Evolutionary conservation across 1,284 basidiomycete genomes (phyloP).

Genomic region (Kwoniella shivajii): DNA sequence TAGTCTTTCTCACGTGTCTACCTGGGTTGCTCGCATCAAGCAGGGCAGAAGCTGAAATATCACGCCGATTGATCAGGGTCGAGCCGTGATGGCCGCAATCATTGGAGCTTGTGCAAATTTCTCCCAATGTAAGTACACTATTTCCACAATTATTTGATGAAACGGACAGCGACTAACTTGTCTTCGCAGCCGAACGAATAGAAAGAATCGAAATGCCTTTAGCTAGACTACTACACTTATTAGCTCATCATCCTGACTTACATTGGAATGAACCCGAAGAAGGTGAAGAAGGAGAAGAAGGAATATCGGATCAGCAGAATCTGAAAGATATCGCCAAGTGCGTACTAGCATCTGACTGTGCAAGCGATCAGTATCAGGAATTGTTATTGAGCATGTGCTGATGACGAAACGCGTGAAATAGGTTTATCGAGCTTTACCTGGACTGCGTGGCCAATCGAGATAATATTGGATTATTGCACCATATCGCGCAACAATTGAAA

Average conservation of each 20-base stretch:
- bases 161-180: neutral
- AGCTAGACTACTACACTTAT: constrained; percentile 78
- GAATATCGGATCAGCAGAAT: constrained; percentile 57
- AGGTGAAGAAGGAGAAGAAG: constrained; percentile 21
- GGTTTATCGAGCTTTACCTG: constrained; percentile 88
- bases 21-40: too few species aligned
- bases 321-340: constrained; percentile 73
- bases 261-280: constrained; percentile 38
- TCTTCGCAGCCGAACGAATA: constrained; percentile 51
- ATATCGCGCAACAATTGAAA: constrained; percentile 81
- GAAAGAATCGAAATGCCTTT: constrained; percentile 78
- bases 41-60: too few species aligned
- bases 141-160: too few species aligned
- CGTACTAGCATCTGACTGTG: too few species aligned
- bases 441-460: constrained; percentile 72
- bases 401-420: too few species aligned
- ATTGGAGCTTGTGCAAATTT: neutral
- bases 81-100: neutral
- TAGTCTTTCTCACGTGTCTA: neutral
- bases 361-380: too few species aligned
- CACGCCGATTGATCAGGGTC: neutral
- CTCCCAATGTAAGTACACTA: neutral
- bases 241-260: constrained; percentile 95
- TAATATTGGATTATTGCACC: constrained; percentile 79
- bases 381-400: too few species aligned